Base-by-base conservation (phyloP, 2,329 filamentous ascomycete genomes). In the Xylaria sp. region DNA sequence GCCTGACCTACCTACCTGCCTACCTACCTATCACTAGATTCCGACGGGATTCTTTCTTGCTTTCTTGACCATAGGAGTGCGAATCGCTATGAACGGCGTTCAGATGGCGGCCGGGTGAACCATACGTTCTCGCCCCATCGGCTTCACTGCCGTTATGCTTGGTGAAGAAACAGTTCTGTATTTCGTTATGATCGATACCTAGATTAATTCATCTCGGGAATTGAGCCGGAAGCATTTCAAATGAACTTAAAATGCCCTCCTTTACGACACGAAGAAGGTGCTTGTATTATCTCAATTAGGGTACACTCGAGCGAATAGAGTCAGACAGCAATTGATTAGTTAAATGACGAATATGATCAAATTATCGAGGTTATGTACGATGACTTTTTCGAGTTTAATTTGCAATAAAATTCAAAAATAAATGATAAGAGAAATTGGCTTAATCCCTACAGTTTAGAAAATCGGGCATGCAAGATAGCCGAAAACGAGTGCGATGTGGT, bases 401-500 rank as follows among this genome's bases (percentile, higher is more conserved):
- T 37, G 17, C 25, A n/a, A 14, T 2, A 33, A 17, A 50, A 9
- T 23, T 42, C 15, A 31, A 35, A 17, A 58, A 53, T 12, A 58
- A 21, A 53, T 62, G 35, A 19, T 28, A 4, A 38, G 9, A 45
- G 12, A 35, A 35, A 52, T 21, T 14, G 33, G 15, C 9, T 12
- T 11, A 11, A 14, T 43, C 31, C 42, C 42, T 19, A 11, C 23
- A n/a, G 31, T 17, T 6, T 17, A 19, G 21, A 17, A 14, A 49
- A 65, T 58, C 42, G 49, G 46, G 37, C 31, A 50, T 38, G 17
- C 40, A 45, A 3, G 46, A 35, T 4, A 37, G 59, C 33, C 47
- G 47, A 42, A 23, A 63, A 54, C 42, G 62, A 64, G 51, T 46
- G 62, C 59, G 31, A 56, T 43, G 21, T 51, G 50, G 53, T 60